A percentile compares a stretch with the other conserved stretches of the same genome.
These are phyloP conservation scores for Selaginella moellendorffii DNA, from an alignment of 75 land plant species.

Conservation along the genomic window DNA sequence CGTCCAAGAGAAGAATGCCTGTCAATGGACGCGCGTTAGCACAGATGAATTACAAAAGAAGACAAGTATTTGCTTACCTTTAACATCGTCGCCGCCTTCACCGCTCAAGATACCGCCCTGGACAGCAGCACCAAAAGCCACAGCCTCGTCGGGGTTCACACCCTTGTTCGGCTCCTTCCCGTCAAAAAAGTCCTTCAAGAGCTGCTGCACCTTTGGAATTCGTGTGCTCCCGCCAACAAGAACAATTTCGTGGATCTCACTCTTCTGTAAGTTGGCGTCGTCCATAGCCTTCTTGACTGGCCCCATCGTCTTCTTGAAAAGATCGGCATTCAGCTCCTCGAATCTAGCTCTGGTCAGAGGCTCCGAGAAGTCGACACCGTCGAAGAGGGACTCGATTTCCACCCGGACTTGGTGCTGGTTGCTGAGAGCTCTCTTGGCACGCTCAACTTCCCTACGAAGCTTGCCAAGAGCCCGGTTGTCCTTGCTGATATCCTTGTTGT, in stretches of 20 bases:
- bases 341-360: background rate
- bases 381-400: background rate
- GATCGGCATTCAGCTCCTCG: slow-evolving; percentile 5
- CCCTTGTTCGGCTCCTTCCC: background rate
- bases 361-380: background rate
- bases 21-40: background rate
- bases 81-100: slow-evolving; percentile 10
- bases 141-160: slow-evolving; percentile 6
- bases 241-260: background rate
- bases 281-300: slow-evolving; percentile 6
- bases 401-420: slow-evolving; percentile 9
- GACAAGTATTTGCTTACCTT: background rate
- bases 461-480: background rate
- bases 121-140: slow-evolving; percentile 9
- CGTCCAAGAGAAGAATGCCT: slow-evolving; percentile 50
- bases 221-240: slow-evolving; percentile 7
- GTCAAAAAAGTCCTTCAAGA: background rate
- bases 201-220: slow-evolving; percentile 1
- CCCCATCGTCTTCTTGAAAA: slow-evolving; percentile 7
- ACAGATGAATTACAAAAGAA: background rate
- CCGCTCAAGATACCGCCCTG: slow-evolving; percentile 6
- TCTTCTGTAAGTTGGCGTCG: slow-evolving; percentile 7
- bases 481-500: slow-evolving; percentile 15
- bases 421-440: slow-evolving; percentile 2
- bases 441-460: background rate